Base-by-base conservation (phyloP, 139 green algal genomes). In the Nannochloris sp. region DNA sequence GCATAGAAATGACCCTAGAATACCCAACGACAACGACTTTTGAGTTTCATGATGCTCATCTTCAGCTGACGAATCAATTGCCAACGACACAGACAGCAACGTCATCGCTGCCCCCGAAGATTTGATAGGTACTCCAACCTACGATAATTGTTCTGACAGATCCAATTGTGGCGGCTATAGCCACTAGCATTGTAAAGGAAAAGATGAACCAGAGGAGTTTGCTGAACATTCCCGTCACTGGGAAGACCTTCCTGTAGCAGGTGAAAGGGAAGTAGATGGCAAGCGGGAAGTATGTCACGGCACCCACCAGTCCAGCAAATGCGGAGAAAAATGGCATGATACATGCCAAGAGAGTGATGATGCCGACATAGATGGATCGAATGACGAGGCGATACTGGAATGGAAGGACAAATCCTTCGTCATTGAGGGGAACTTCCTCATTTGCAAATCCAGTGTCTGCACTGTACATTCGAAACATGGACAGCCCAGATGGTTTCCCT, bases 241-340 rank as follows among this genome's bases (percentile, higher is more conserved):
- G 25, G 28, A 56, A 57, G 17, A 59, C 49, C 30, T 58, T 66
- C 13, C 26, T 66, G n/a, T 66, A 57, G 14, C n/a, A 25, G 0
- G 29, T 45, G 16, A 62, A 58, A 0, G 71, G 71, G 49, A 78
- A 62, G 16, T 72, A 60, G n/a, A 75, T 56, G 2, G 71, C 68
- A 45, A 71, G 64, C 30, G 66, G 71, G 3, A 66, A 75, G 33
- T 69, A 70, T 25, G 59, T 56, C 6, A 77, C 23, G 9, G 65
- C 70, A 16, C 70, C 70, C 13, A 73, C 37, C 0, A 69, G 26
- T 6, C 48, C 69, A 61, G 63, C 67, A 23, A 77, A 60, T 10
- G 31, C 58, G 4, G 44, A 33, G 20, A 77, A 77, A 67, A 77
- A 77, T 1, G 70, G 70, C 6, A 77, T 74, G 1, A 77, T 5